Percentiles rank a stretch among this genome's conserved stretches.
phyloP scores from a whole-genome alignment of 1,284 basidiomycete genomes.

The Ganoderma boninense region DNA sequence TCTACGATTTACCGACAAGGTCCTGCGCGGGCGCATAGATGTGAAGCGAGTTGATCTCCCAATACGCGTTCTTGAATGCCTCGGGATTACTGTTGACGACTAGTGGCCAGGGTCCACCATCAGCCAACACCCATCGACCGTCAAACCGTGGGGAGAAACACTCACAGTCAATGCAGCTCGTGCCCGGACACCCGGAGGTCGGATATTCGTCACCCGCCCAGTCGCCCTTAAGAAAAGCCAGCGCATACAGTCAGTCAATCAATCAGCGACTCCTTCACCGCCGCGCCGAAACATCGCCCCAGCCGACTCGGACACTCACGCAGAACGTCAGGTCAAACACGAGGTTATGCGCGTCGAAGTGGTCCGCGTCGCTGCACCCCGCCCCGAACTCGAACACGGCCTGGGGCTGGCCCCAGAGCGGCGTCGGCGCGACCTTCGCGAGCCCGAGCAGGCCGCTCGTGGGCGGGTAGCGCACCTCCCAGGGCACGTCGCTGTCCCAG shows the following conservation, averaged over 20 bases:
- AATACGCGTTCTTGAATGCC: slow-evolving; percentile 66
- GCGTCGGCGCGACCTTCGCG: slow-evolving; percentile 41
- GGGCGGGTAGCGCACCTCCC: slow-evolving; percentile 43
- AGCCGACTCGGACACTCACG: slow-evolving; percentile 47
- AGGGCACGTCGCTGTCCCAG: slow-evolving; percentile 48
- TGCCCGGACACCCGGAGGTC: slow-evolving; percentile 45
- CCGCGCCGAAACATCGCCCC: not conserved
- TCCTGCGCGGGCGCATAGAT: slow-evolving; percentile 51
- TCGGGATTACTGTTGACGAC: slow-evolving; percentile 63
- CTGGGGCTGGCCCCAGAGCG: slow-evolving; percentile 55
- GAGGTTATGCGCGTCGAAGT: slow-evolving; percentile 59
- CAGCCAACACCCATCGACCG: not conserved
- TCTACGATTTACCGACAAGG: not conserved
- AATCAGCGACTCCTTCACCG: not conserved
- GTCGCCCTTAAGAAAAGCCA: slow-evolving; percentile 52
- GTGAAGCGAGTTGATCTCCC: slow-evolving; percentile 66
- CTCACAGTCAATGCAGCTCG: slow-evolving; percentile 52
- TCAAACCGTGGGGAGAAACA: slow-evolving; percentile 7
- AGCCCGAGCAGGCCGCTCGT: slow-evolving; percentile 11
- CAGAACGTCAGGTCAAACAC: slow-evolving; percentile 64
- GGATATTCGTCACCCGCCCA: slow-evolving; percentile 52
- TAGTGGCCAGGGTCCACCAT: slow-evolving; percentile 33
- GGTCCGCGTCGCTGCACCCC: slow-evolving; percentile 50
- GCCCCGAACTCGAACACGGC: slow-evolving; percentile 56
- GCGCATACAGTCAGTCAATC: slow-evolving; percentile 3